A percentile compares a stretch with the other conserved stretches of the same genome.
phyloP scores from a whole-genome alignment of 2,329 filamentous ascomycete species.

The Penicillium verrucosum region DNA sequence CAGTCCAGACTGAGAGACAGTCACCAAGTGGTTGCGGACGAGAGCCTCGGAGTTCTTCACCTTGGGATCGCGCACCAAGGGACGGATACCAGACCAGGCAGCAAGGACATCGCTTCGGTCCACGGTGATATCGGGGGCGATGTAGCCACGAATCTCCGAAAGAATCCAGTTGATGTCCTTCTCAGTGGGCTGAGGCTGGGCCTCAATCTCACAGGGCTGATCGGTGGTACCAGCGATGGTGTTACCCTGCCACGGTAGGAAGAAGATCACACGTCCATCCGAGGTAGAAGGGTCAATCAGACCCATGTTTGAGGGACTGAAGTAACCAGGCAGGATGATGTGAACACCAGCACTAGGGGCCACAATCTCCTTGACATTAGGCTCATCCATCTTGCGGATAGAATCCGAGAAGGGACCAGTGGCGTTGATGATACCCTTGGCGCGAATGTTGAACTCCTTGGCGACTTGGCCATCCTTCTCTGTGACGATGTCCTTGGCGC shows the following conservation, averaged over 20 bases:
- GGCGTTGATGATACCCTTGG: constrained; percentile 81
- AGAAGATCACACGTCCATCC: constrained; percentile 87
- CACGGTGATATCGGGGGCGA: constrained; percentile 80
- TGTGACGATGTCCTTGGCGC: constrained; percentile 66
- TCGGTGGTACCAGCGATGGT: constrained; percentile 89
- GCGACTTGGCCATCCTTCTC: constrained; percentile 61
- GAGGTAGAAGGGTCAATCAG: constrained; percentile 83
- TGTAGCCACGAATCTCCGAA: constrained; percentile 75
- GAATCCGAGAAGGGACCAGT: constrained; percentile 85
- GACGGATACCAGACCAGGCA: constrained; percentile 84
- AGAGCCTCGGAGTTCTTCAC: constrained; percentile 82
- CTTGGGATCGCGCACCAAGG: constrained; percentile 80
- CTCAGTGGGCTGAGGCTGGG: constrained; percentile 74
- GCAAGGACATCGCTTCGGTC: constrained; percentile 83
- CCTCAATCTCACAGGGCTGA: constrained; percentile 67
- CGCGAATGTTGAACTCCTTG: constrained; percentile 67
- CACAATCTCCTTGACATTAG: constrained; percentile 69
- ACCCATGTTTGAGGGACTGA: constrained; percentile 80
- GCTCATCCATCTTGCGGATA: constrained; percentile 81
- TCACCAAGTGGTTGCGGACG: constrained; percentile 80
- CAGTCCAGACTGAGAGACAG: constrained; percentile 73
- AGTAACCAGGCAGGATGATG: constrained; percentile 82
- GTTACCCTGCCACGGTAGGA: constrained; percentile 89
- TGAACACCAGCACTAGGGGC: constrained; percentile 83
- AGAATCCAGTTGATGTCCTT: constrained; percentile 87